Base-by-base conservation (phyloP, 768 basidiomycete genomes). In the Trametopsis cervina region DNA sequence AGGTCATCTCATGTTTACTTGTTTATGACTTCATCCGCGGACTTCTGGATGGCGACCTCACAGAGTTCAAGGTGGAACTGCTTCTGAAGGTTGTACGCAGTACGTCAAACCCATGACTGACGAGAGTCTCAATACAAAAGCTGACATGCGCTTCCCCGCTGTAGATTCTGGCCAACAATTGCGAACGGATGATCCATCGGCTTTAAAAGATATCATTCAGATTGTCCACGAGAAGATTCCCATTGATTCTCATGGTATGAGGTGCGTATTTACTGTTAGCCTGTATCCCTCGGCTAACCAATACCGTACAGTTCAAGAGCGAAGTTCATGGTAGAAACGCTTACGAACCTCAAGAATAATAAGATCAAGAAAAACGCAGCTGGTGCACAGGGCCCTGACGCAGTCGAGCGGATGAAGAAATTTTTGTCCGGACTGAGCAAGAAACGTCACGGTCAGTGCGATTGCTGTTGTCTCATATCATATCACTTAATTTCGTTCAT, bases 321-420 rank as follows among this genome's bases (percentile, higher is more conserved):
- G 10, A 80, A 81, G 15, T 98, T 97, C 68, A 96, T 98, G 94
- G 69, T 96, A 49, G 96, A 98, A 66, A 94, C 90, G 0, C 72
- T 99, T 24, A 78, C 76, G 4, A 91, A 94, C 63, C 76, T 98
- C 47, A 95, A 95, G 63, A 95, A 92, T 61, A 95, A 94, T 67
- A 93, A 88, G 63, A 57, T 77, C 44, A 89, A 85, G 61, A 70
- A 78, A 46, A 73, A 75, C 4, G 78, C 75, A 38, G 66, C 69
- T 1, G 75, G 78, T 0, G 82, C 85, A 51, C 85, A 82, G 4
- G 74, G 75, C 2, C 13, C n/a, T 20, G 87, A 91, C 41, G 79
- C 89, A 2, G 81, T 89, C 4, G 83, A 85, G 51, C 71, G 87
- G 29, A 83, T 97, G 83, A 94, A 90, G 66, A 94, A 89, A 67